Percentiles rank a stretch among this genome's conserved stretches.
phyloP scores from a whole-genome alignment of 2,329 filamentous ascomycete species.

The Grosmannia serpens region DNA sequence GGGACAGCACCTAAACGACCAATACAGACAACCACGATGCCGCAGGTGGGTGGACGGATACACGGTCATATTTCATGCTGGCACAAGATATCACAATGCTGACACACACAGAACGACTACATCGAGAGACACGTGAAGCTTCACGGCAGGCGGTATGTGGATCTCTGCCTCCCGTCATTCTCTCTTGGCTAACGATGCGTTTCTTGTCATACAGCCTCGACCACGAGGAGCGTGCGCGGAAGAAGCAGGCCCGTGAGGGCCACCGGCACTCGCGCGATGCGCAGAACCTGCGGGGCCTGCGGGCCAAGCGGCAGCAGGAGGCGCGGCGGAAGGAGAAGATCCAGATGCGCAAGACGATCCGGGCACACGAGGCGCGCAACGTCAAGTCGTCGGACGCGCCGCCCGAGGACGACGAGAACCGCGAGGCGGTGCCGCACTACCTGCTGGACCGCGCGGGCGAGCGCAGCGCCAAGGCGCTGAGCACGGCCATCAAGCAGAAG shows the following conservation, averaged over 20 bases:
- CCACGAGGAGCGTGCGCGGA: slow-evolving; percentile 80
- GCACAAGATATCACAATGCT: not conserved
- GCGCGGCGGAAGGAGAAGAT: slow-evolving; percentile 96
- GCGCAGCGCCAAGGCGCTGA: slow-evolving; percentile 37
- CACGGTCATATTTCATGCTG: not conserved
- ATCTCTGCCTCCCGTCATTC: slow-evolving; percentile 26
- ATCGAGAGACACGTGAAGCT: slow-evolving; percentile 69
- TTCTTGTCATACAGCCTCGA: slow-evolving; percentile 35
- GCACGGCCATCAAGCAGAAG: slow-evolving; percentile 90
- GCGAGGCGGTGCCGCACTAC: slow-evolving; percentile 80
- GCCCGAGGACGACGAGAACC: slow-evolving; percentile 61
- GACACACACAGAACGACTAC: slow-evolving; percentile 63
- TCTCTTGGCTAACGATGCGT: not conserved
- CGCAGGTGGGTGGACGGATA: slow-evolving; percentile 5
- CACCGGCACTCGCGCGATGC: slow-evolving; percentile 84
- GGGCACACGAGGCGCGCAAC: slow-evolving; percentile 89
- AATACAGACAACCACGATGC: slow-evolving; percentile 8
- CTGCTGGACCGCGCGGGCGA: slow-evolving; percentile 68
- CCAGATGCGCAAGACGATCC: slow-evolving; percentile 91
- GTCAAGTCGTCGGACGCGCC: slow-evolving; percentile 62
- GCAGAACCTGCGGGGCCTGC: slow-evolving; percentile 82
- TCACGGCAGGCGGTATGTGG: slow-evolving; percentile 21
- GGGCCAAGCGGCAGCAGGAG: slow-evolving; percentile 88
- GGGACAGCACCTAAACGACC: not conserved
- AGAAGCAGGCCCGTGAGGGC: slow-evolving; percentile 75